A percentile compares a stretch with the other conserved stretches of the same genome.
These are phyloP conservation scores for Casuarina cunninghamiana DNA, from an alignment of 306 rosid species.

Conservation along the genomic window DNA sequence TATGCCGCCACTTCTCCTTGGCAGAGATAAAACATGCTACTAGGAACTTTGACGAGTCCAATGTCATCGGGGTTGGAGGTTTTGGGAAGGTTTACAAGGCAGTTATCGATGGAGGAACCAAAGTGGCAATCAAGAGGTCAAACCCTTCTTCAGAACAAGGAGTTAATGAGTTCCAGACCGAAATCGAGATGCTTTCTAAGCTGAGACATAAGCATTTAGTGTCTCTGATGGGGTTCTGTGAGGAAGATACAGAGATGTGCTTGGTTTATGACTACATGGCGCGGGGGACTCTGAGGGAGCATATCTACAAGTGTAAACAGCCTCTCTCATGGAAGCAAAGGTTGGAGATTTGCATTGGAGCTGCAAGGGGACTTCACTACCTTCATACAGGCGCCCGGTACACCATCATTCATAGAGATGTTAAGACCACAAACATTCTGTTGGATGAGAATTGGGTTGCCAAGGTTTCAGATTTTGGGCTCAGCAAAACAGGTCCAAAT, in stretches of 20 bases:
- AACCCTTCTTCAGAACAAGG: conserved; percentile 60
- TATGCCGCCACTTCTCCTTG: conserved; percentile 51
- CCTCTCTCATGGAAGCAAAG: conserved; percentile 59
- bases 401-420: conserved; percentile 66
- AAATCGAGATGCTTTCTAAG: conserved; percentile 56
- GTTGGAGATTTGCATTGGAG: conserved; percentile 60
- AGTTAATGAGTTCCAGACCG: conserved; percentile 54
- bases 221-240: conserved; percentile 54
- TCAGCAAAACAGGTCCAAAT: conserved; percentile 59
- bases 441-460: conserved; percentile 57
- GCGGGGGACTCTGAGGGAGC: conserved; percentile 54
- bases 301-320: conserved; percentile 48
- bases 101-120: conserved; percentile 42
- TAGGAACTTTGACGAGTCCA: conserved; percentile 45
- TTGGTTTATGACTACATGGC: conserved; percentile 61
- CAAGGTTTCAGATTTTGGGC: conserved; percentile 66
- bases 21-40: conserved; percentile 50
- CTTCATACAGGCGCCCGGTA: conserved; percentile 63
- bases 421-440: conserved; percentile 60
- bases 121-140: conserved; percentile 49
- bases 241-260: conserved; percentile 44
- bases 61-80: conserved; percentile 65
- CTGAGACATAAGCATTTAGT: conserved; percentile 55
- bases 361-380: conserved; percentile 65
- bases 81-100: conserved; percentile 49